Evolutionary conservation across 768 basidiomycete genomes (phyloP).

Genomic region (Chalciporus chontae): DNA sequence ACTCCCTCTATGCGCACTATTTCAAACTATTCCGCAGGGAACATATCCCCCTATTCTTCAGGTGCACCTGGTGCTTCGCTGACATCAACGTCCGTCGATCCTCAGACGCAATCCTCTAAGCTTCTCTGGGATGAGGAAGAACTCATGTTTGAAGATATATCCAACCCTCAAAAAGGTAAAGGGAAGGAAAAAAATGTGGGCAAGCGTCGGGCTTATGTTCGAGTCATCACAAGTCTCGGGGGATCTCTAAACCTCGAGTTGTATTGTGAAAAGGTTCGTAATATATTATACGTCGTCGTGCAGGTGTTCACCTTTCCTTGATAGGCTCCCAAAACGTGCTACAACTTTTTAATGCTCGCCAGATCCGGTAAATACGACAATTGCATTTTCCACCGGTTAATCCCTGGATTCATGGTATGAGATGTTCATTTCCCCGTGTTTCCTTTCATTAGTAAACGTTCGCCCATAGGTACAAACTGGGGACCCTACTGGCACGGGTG

Average conservation of each 20-base stretch:
- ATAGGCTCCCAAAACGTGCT: constrained; percentile 96
- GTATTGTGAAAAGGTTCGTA: constrained; percentile 77
- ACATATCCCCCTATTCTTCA: constrained; percentile 86
- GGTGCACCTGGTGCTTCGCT: constrained; percentile 90
- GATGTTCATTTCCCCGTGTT: constrained; percentile 10
- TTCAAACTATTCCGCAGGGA: constrained; percentile 50
- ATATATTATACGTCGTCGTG: not conserved
- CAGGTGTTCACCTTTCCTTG: not conserved
- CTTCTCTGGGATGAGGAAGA: constrained; percentile 99
- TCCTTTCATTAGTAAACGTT: constrained; percentile 1
- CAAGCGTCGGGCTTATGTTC: constrained; percentile 89
- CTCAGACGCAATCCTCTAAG: constrained; percentile 61
- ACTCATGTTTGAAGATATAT: constrained; percentile 94
- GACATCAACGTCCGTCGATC: constrained; percentile 88
- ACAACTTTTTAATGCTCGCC: constrained; percentile 96
- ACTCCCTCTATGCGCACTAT: not conserved
- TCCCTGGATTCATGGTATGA: constrained; percentile 90
- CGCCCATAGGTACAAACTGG: constrained; percentile 85
- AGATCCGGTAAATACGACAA: constrained; percentile 87
- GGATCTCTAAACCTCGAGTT: constrained; percentile 81
- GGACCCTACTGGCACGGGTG: constrained; percentile 93
- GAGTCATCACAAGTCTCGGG: constrained; percentile 93
- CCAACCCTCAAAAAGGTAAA: constrained; percentile 75
- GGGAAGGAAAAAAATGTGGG: constrained; percentile 93
- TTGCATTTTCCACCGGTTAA: constrained; percentile 86